These are phyloP conservation scores for Aureobasidium melanogenum DNA, from an alignment of 2,329 filamentous ascomycete genomes.

Conservation along the genomic window DNA sequence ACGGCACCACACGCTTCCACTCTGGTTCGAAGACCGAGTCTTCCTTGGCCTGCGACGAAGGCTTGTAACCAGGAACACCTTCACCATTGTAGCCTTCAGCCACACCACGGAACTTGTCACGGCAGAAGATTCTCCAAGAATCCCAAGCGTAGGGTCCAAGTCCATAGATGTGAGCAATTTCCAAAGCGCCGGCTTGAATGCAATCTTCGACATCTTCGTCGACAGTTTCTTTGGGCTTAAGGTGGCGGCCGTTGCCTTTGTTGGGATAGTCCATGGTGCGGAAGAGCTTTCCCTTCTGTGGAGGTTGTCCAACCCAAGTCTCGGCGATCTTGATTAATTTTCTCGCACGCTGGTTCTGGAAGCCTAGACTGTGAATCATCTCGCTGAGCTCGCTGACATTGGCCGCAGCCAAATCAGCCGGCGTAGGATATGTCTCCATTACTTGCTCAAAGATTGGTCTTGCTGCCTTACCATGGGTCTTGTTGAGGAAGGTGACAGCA, in stretches of 20 bases:
- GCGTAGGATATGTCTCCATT: slow-evolving; percentile 59
- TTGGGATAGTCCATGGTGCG: slow-evolving; percentile 48
- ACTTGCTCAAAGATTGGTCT: slow-evolving; percentile 67
- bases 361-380: slow-evolving; percentile 62
- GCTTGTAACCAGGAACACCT: slow-evolving; percentile 29
- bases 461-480: slow-evolving; percentile 63
- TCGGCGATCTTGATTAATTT: slow-evolving; percentile 63
- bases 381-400: slow-evolving; percentile 46
- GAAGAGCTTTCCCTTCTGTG: slow-evolving; percentile 48
- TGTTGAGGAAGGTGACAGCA: slow-evolving; percentile 76
- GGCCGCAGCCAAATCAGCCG: slow-evolving; percentile 52
- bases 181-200: slow-evolving; percentile 54
- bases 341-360: slow-evolving; percentile 58
- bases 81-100: slow-evolving; percentile 58
- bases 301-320: slow-evolving; percentile 57
- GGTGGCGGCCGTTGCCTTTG: slow-evolving; percentile 40
- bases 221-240: slow-evolving; percentile 39
- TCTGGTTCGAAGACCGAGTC: slow-evolving; percentile 59
- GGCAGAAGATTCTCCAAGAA: slow-evolving; percentile 89
- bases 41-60: slow-evolving; percentile 20
- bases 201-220: slow-evolving; percentile 34
- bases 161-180: slow-evolving; percentile 76
- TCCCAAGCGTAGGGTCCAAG: slow-evolving; percentile 73
- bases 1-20: slow-evolving; percentile 78
- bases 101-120: slow-evolving; percentile 62